Conservation (phyloP, 257 asterid genomes). For the Fraxinus pennsylvanica region DNA sequence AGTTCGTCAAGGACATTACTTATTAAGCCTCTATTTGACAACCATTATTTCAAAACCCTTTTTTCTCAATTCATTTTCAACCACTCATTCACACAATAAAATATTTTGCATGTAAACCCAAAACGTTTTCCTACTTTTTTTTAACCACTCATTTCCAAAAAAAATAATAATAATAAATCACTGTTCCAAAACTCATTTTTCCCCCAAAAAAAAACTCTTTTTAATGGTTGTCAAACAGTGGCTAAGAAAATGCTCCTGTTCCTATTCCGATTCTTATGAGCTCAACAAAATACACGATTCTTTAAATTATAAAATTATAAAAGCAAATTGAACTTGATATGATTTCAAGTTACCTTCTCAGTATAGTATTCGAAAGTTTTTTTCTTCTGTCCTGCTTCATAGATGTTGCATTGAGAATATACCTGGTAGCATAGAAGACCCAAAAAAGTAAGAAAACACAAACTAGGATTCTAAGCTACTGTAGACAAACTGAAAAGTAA, state of each 20-base stretch:
- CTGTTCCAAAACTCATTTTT: too few species aligned
- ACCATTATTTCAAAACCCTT: too few species aligned
- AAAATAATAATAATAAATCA: too few species aligned
- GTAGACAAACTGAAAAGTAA: conserved; percentile 8
- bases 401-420: conserved; percentile 83
- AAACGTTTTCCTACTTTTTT: too few species aligned
- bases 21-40: too few species aligned
- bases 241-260: not conserved
- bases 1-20: not conserved
- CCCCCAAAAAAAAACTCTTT: too few species aligned
- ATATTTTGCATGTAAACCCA: too few species aligned
- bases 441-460: not conserved
- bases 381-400: conserved; percentile 81
- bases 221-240: too few species aligned
- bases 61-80: too few species aligned
- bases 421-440: conserved; percentile 36
- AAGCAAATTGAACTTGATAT: not conserved
- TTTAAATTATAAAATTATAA: not conserved
- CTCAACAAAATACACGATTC: not conserved
- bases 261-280: not conserved
- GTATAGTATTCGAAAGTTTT: conserved; percentile 81
- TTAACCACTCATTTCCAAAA: too few species aligned
- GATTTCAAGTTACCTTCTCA: conserved; percentile 65
- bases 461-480: not conserved
- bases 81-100: too few species aligned